These are phyloP conservation scores for Circinella umbellata DNA, from an alignment of 371 early-diverging fungal genomes.

Conservation along the genomic window DNA sequence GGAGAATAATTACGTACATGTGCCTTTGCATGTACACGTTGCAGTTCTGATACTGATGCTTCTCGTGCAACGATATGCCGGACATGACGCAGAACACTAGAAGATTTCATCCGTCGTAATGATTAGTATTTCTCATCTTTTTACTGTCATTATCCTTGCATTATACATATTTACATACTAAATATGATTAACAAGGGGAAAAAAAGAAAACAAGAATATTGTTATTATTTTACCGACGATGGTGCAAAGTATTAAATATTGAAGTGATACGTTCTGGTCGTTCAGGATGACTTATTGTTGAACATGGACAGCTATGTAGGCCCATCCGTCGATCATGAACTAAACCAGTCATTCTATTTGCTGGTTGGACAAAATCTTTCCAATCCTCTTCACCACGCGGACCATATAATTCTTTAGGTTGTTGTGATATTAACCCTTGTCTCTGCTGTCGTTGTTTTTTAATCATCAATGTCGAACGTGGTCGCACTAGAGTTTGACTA, in stretches of 20 bases:
- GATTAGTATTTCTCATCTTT: too few species aligned
- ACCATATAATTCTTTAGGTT: conserved; percentile 37
- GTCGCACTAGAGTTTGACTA: conserved; percentile 23
- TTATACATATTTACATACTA: too few species aligned
- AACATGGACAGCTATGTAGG: conserved; percentile 63
- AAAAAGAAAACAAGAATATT: neutral
- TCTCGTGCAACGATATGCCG: conserved; percentile 57
- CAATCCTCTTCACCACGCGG: conserved; percentile 57
- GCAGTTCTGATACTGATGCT: conserved; percentile 52
- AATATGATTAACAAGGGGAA: too few species aligned
- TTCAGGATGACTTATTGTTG: conserved; percentile 64
- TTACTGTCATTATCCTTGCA: too few species aligned
- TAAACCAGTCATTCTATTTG: conserved; percentile 57
- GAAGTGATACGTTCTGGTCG: conserved; percentile 61
- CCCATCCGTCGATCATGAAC: conserved; percentile 62
- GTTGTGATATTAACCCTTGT: neutral
- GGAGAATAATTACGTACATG: conserved; percentile 61
- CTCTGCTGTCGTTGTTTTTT: neutral
- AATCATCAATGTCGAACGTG: neutral
- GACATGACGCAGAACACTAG: conserved; percentile 54
- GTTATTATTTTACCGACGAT: conserved; percentile 34
- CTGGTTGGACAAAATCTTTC: conserved; percentile 34
- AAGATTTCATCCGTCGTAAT: too few species aligned
- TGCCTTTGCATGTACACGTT: conserved; percentile 53
- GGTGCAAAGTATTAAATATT: conserved; percentile 38